Evolutionary conservation across 352 stramenopile species (phyloP).

Genomic region (Globisporangium abappressorium): DNA sequence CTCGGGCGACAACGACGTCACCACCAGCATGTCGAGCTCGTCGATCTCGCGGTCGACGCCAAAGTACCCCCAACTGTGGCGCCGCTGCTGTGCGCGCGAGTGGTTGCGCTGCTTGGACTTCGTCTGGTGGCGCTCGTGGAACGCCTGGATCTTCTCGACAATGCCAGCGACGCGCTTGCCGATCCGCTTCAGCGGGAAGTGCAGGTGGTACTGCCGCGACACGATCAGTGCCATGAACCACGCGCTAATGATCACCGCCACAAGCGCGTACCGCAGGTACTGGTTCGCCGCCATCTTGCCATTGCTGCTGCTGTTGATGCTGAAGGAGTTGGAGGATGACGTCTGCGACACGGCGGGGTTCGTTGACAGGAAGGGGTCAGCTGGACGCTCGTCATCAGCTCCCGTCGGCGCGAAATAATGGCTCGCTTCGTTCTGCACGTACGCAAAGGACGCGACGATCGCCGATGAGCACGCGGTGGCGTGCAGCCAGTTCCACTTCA

Average conservation of each 20-base stretch:
- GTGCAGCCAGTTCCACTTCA: constrained; percentile 73
- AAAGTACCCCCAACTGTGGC: constrained; percentile 23
- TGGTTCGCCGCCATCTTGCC: not conserved
- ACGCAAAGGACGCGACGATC: constrained; percentile 66
- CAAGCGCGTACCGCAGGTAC: constrained; percentile 41
- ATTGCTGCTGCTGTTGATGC: not conserved
- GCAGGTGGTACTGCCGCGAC: constrained; percentile 41
- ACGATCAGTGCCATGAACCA: constrained; percentile 51
- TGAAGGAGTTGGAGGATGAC: constrained; percentile 1
- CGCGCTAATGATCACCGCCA: constrained; percentile 31
- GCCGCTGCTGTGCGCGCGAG: constrained; percentile 17
- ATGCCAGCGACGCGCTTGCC: constrained; percentile 20
- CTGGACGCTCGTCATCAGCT: not conserved
- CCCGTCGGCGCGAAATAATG: constrained; percentile 28
- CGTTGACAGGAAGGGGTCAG: not conserved
- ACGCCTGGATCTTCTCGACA: constrained; percentile 23
- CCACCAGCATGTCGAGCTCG: constrained; percentile 65
- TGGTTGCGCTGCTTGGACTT: constrained; percentile 10
- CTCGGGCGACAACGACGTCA: constrained; percentile 65
- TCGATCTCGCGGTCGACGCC: constrained; percentile 52
- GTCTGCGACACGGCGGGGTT: constrained; percentile 7
- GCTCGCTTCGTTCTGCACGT: constrained; percentile 57
- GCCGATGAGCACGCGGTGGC: constrained; percentile 64
- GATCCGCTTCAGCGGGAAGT: constrained; percentile 44
- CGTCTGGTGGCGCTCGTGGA: constrained; percentile 9